Conservation (phyloP, 1,139 yeast species). For the Lodderomyces elongisporus region DNA sequence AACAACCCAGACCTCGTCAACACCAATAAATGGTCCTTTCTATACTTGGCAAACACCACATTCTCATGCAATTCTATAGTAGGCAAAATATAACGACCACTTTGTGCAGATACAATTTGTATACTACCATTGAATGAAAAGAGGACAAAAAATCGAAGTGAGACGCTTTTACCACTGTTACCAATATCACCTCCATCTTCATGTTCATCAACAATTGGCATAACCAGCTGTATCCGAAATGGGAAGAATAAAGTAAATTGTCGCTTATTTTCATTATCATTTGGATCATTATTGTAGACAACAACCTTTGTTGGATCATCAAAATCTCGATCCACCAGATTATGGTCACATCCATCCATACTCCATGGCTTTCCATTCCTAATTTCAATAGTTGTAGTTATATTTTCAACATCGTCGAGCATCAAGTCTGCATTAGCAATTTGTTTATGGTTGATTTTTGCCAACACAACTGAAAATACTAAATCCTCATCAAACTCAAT, state of each 20-base stretch:
- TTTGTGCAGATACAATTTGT: conserved; percentile 64
- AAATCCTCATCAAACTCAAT: conserved; percentile 38
- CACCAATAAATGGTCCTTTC: conserved; percentile 49
- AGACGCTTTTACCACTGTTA: too few species aligned
- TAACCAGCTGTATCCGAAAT: conserved; percentile 37
- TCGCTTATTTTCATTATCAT: conserved; percentile 2
- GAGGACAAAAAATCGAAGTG: conserved; percentile 43
- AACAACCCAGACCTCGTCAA: conserved; percentile 46
- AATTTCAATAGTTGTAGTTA: conserved; percentile 30
- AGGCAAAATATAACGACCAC: conserved; percentile 49
- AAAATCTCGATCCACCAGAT: conserved; percentile 33
- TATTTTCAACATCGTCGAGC: not conserved
- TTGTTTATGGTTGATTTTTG: conserved; percentile 21
- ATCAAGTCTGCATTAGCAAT: conserved; percentile 8
- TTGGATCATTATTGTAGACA: conserved; percentile 21
- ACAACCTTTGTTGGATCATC: conserved; percentile 43
- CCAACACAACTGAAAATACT: conserved; percentile 33
- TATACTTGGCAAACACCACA: conserved; percentile 50
- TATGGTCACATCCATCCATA: conserved; percentile 22
- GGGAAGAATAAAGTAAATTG: conserved; percentile 35
- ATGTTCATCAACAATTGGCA: conserved; percentile 22
- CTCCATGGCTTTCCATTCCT: conserved; percentile 44
- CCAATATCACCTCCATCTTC: conserved; percentile 6
- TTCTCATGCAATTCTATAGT: conserved; percentile 57
- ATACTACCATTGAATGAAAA: conserved; percentile 68